phyloP scores from a whole-genome alignment of 148 eudicot species.

The Polygonum maritimum region DNA sequence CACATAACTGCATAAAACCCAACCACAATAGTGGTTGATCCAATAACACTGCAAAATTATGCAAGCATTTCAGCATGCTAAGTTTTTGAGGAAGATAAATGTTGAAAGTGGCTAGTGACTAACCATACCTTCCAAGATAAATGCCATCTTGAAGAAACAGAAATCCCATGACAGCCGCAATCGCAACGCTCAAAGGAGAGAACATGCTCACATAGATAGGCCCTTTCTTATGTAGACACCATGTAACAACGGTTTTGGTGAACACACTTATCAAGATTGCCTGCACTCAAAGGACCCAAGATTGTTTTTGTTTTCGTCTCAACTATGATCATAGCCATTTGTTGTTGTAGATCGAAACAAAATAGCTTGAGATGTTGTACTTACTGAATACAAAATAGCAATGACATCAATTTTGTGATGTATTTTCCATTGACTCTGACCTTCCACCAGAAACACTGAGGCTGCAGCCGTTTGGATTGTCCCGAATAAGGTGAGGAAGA shows the following conservation, averaged over 20 bases:
- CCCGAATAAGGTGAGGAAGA: background rate
- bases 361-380: background rate
- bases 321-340: background rate
- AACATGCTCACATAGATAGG: slow-evolving; percentile 4
- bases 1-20: slow-evolving; percentile 4
- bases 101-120: background rate
- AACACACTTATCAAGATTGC: background rate
- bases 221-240: background rate
- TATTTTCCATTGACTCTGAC: background rate
- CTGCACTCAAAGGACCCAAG: background rate
- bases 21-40: background rate
- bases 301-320: background rate
- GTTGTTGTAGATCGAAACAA: background rate
- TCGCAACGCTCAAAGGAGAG: background rate
- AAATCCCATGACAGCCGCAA: background rate
- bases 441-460: background rate
- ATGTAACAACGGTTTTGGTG: background rate
- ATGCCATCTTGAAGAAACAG: background rate
- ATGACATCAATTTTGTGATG: background rate
- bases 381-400: background rate
- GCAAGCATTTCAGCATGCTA: background rate
- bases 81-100: background rate
- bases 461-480: background rate
- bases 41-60: background rate
- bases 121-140: background rate